Conservation (phyloP, 257 asterid genomes). For the Solanum etuberosum region DNA sequence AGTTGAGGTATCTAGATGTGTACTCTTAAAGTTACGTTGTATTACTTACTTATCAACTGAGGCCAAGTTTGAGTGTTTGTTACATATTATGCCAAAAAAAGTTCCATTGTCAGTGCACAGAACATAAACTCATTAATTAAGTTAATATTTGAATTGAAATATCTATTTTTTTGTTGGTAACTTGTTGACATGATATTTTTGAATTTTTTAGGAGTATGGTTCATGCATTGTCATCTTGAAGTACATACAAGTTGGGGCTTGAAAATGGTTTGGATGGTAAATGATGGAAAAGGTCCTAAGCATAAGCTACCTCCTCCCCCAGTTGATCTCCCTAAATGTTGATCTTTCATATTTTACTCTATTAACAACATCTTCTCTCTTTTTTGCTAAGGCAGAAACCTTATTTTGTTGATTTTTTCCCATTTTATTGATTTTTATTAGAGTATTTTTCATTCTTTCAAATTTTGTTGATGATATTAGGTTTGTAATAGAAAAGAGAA, state of each 20-base stretch:
- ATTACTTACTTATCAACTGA: neutral
- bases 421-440: neutral
- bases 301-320: conserved; percentile 69
- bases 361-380: neutral
- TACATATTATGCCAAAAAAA: neutral
- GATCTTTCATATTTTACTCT: neutral
- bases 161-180: neutral
- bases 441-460: neutral
- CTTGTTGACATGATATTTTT: neutral
- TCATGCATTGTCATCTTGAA: conserved; percentile 70
- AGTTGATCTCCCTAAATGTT: conserved; percentile 65
- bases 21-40: neutral
- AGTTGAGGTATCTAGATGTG: neutral
- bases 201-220: conserved; percentile 43
- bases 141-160: neutral
- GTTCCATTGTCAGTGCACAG: neutral
- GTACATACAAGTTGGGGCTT: conserved; percentile 72
- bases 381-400: neutral
- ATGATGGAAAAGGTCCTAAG: conserved; percentile 37
- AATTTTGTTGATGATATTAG: neutral
- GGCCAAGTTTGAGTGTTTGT: neutral
- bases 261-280: conserved; percentile 64
- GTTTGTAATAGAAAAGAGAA: neutral
- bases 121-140: neutral
- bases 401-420: neutral